These are phyloP conservation scores for Bacidia rubella DNA, from an alignment of 495 filamentous ascomycete species.

Conservation along the genomic window DNA sequence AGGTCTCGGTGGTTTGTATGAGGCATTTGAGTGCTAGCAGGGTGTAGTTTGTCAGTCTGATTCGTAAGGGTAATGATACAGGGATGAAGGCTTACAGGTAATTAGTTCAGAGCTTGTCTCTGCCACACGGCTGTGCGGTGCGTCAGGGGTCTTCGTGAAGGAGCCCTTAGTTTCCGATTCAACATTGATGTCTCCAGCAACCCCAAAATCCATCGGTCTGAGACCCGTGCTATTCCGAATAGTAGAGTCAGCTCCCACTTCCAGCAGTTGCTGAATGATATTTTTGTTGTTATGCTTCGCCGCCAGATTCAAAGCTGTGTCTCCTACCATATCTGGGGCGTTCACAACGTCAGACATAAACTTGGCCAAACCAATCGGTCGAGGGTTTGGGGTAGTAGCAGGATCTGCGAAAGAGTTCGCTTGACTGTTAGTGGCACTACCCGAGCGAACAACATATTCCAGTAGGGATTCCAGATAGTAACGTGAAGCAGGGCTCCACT, in stretches of 20 bases:
- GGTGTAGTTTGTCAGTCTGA: conserved; percentile 13
- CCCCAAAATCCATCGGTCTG: conserved; percentile 79
- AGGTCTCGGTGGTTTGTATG: conserved; percentile 55
- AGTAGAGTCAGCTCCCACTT: conserved; percentile 79
- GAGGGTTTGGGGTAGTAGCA: conserved; percentile 22
- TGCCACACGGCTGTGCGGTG: conserved; percentile 34
- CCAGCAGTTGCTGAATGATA: conserved; percentile 83
- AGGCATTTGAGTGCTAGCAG: conserved; percentile 45
- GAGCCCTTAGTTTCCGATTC: conserved; percentile 28
- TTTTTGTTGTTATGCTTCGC: conserved; percentile 78
- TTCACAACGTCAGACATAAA: conserved; percentile 97
- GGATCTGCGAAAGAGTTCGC: conserved; percentile 23
- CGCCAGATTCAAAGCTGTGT: conserved; percentile 88
- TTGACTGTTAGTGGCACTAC: conserved; percentile 50
- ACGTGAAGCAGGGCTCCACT: conserved; percentile 61
- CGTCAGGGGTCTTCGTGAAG: conserved; percentile 19
- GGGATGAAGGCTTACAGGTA: conserved; percentile 37
- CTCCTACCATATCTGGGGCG: conserved; percentile 76
- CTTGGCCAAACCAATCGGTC: conserved; percentile 66
- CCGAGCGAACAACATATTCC: conserved; percentile 82
- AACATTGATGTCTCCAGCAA: conserved; percentile 50
- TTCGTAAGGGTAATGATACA: not conserved
- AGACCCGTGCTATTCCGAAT: conserved; percentile 83
- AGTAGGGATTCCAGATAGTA: conserved; percentile 89
- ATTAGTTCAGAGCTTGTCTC: conserved; percentile 58